phyloP scores from a whole-genome alignment of 2,329 filamentous ascomycete genomes.

The Colletotrichum sp. region DNA sequence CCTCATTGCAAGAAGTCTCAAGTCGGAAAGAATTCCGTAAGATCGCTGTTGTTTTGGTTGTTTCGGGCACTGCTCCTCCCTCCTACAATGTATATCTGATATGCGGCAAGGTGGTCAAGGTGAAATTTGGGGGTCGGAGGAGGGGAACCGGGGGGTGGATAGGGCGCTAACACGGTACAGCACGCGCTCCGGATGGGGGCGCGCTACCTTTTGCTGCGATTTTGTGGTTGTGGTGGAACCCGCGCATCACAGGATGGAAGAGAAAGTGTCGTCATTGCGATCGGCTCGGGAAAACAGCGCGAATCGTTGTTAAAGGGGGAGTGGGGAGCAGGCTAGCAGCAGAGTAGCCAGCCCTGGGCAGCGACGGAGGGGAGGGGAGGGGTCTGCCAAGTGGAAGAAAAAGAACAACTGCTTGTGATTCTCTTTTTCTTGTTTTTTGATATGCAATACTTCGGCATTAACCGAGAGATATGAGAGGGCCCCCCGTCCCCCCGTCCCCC shows the following conservation, averaged over 20 bases:
- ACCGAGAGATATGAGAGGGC: background rate
- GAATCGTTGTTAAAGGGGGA: background rate
- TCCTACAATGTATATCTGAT: background rate
- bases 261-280: slow-evolving; percentile 18
- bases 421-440: background rate
- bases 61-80: background rate
- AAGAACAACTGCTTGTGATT: background rate
- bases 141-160: background rate
- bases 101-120: background rate
- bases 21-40: background rate
- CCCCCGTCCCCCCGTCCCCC: background rate
- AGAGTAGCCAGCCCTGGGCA: background rate
- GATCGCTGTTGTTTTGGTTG: background rate
- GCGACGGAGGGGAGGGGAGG: background rate
- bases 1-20: background rate
- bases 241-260: background rate
- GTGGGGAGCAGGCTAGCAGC: background rate
- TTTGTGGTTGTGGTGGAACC: background rate
- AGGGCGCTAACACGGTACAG: background rate
- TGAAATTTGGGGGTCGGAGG: background rate
- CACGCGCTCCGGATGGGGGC: background rate
- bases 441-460: slow-evolving; percentile 2
- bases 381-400: background rate
- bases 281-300: slow-evolving; percentile 13
- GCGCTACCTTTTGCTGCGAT: background rate